Conservation (phyloP, 305 asterid genomes). For the Lippia alba region DNA sequence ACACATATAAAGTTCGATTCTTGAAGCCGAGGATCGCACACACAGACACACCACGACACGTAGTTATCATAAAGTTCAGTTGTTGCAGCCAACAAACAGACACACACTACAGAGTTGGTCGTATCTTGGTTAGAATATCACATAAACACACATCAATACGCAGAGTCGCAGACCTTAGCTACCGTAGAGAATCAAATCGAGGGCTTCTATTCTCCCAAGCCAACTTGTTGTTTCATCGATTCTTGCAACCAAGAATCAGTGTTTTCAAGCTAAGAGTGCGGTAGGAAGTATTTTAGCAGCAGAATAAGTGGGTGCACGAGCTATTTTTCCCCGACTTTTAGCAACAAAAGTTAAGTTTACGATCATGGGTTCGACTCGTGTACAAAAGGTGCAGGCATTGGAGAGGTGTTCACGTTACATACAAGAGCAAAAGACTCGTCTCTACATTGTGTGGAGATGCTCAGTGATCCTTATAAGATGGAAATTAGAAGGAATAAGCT, state of each 20-base stretch:
- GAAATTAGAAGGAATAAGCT: constrained; percentile 31
- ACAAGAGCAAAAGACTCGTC: constrained; percentile 58
- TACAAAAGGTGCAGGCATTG: constrained; percentile 41
- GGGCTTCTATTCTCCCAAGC: background rate
- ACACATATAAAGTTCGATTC: too few relatives aligned
- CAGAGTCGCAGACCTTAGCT: background rate
- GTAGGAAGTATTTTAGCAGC: background rate
- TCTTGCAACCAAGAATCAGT: background rate
- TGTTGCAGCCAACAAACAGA: too few relatives aligned
- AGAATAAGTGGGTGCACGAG: too few relatives aligned
- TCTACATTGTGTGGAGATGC: constrained; percentile 67
- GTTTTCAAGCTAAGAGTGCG: background rate
- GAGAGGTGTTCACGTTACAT: constrained; percentile 49
- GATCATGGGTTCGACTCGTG: constrained; percentile 28
- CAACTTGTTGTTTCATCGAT: background rate
- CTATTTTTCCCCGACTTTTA: background rate
- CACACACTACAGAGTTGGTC: too few relatives aligned
- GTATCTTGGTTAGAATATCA: too few relatives aligned
- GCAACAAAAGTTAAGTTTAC: background rate
- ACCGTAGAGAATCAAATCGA: background rate
- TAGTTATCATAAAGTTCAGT: too few relatives aligned
- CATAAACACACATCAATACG: too few relatives aligned
- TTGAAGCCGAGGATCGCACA: too few relatives aligned
- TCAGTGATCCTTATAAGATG: constrained; percentile 47
- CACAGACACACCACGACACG: too few relatives aligned